Base-by-base conservation (phyloP, 108 stramenopile species). In the Cylindrotheca fusiformis region DNA sequence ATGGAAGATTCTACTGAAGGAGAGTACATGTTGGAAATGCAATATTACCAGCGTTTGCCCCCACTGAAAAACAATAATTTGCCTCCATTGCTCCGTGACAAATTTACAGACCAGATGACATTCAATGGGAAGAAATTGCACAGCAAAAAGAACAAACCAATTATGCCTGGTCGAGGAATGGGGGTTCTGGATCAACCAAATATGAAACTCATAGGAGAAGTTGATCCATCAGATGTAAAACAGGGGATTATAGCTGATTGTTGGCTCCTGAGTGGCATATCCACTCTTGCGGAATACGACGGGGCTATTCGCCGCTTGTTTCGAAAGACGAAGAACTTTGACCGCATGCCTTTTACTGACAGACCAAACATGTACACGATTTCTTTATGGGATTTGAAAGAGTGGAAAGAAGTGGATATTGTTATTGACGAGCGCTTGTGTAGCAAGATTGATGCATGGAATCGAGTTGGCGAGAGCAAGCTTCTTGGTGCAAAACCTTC, bases 101-200 rank as follows among this genome's bases (percentile, higher is more conserved):
- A 58, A 1, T 67, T 49, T 58, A 67, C 67, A 0, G 55, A 67
- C 47, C 31, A 46, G 3, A 50, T 67, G 55, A 58, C 45, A 4
- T 50, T 31, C 67, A 50, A 58, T 1, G 69, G 69, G 1, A 55
- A 41, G 22, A 55, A 62, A 44, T 20, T 71, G 20, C 68, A 69
- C 52, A 52, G 52, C 14, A 28, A 24, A 52, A 45, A 45, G 5
- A 54, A 60, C 10, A 24, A 45, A 32, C 60, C 61, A 29, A 25
- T 65, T 4, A 4, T 77, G 36, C 76, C 76, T 20, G 76, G 76
- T 17, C 50, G 76, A 3, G 76, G 76, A 24, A 77, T 77, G 76
- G 76, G 76, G 22, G n/a, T 53, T 4, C 46, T 57, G 17, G 76
- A 77, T 49, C 20, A 50, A 17, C 70, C 76, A 2, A 32, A 27